Evolutionary conservation across 2,329 filamentous ascomycete species (phyloP), one percentile per base, ranked within the genome.

Genomic region (Aspergillus calidoustus): DNA sequence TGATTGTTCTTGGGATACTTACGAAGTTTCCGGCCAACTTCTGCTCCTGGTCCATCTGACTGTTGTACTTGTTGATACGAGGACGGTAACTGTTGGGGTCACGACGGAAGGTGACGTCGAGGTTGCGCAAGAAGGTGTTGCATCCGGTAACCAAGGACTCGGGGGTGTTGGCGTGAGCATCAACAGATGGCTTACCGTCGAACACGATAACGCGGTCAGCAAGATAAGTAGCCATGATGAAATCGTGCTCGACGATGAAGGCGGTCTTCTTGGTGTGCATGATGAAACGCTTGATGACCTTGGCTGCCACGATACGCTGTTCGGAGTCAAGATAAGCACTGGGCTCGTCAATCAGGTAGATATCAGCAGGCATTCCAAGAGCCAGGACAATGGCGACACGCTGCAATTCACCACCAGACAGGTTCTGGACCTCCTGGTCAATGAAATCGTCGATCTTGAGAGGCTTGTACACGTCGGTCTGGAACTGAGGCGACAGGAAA

Each of bases 181-280:
- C 84, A 70, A 96, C 86, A 74, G 93, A 95, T 53, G 96, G 95
- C 81, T 96, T 76, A 71, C 96, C 95, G 75, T 98, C 95, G 74
- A 99, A 99, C 74, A 99, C 95, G 74, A 99, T 99, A 78, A 99
- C 95, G 69, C 95, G 91, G 75, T 99, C 96, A 50, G 95, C 88
- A 51, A 90, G 84, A 74, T 90, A 90, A 48, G 88, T 90, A 46
- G 88, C 87, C 93, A 98, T 97, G 83, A 98, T 97, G 84, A 99
- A 98, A 86, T 99, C 95, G 90, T 99, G 95, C 88, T 99, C 95
- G 77, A 99, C 94, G 70, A 99, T 89, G 79, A 99, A 99, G 54
- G 95, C 95, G 0, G 95, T 99, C 88, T 98, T 98, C 89, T 98
- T 98, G 72, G 93, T 89, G 84, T 99, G 94, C 95, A 99, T 99